A percentile compares a stretch with the other conserved stretches of the same genome.
phyloP scores from a whole-genome alignment of 352 stramenopile genomes.

The Saprolegnia diclina region DNA sequence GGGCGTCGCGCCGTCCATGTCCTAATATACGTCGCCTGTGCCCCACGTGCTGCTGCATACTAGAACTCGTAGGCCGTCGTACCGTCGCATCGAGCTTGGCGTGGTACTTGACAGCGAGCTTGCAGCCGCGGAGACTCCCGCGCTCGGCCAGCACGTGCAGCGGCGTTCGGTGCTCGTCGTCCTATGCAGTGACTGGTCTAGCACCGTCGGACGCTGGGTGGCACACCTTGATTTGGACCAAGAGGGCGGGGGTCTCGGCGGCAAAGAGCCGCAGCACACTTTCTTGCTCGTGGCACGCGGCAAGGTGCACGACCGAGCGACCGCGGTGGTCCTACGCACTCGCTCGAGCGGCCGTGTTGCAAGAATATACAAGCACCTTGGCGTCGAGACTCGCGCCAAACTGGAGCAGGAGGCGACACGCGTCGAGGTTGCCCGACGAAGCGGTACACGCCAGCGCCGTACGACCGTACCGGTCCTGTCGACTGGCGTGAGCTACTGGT shows the following conservation, averaged over 20 bases:
- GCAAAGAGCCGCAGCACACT: constrained; percentile 37
- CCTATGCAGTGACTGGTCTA: constrained; percentile 28
- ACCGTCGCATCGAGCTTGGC: constrained; percentile 36
- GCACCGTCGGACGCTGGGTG: not conserved
- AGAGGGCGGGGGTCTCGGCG: constrained; percentile 8
- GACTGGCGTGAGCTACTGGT: too few relatives aligned
- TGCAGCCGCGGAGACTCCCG: constrained; percentile 40
- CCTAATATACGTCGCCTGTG: too few relatives aligned
- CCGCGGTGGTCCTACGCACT: constrained; percentile 38
- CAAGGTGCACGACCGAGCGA: constrained; percentile 43
- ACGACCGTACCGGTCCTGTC: constrained; percentile 29
- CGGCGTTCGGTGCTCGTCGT: constrained; percentile 40
- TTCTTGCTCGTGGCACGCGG: constrained; percentile 39
- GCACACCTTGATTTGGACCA: constrained; percentile 29
- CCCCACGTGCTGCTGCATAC: not conserved
- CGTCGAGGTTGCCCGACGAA: constrained; percentile 30
- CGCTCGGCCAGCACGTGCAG: constrained; percentile 45
- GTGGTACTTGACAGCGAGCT: constrained; percentile 38
- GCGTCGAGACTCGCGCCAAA: constrained; percentile 34
- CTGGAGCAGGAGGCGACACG: constrained; percentile 37
- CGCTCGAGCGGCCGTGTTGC: not conserved
- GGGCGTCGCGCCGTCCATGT: constrained; percentile 40
- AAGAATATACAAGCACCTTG: constrained; percentile 29
- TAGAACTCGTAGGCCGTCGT: not conserved
- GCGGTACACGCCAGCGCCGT: constrained; percentile 36